Evolutionary conservation across 2,329 filamentous ascomycete genomes (phyloP).

Genomic region (Fusarium humuli): DNA sequence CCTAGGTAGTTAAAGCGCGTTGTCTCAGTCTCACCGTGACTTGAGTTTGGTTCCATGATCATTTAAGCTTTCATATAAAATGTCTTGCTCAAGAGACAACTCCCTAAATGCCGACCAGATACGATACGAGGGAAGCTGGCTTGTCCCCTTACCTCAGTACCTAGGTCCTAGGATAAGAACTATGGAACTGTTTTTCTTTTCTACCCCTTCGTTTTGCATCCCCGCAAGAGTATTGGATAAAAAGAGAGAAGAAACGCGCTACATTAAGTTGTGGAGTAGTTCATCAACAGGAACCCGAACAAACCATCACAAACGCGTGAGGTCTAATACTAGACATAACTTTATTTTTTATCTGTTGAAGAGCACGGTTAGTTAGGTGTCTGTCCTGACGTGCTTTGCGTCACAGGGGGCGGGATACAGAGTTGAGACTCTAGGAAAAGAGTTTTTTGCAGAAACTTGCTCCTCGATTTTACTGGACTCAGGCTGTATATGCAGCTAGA

Average conservation of each 20-base stretch:
- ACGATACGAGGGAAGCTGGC: constrained; percentile 33
- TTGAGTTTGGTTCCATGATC: constrained; percentile 13
- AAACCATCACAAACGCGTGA: constrained; percentile 32
- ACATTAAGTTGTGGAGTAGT: not conserved
- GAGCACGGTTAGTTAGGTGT: not conserved
- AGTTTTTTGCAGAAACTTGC: constrained; percentile 1
- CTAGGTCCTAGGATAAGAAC: not conserved
- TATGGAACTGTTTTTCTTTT: constrained; percentile 21
- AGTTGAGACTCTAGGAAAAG: not conserved
- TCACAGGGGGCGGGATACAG: not conserved
- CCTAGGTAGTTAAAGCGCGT: constrained; percentile 2
- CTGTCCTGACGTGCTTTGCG: not conserved
- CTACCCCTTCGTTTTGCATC: constrained; percentile 19
- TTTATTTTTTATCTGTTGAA: constrained; percentile 15
- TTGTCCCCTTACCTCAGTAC: constrained; percentile 32
- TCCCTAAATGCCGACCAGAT: constrained; percentile 18
- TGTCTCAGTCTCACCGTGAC: constrained; percentile 29
- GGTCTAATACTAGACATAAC: constrained; percentile 18
- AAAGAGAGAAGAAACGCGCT: constrained; percentile 37
- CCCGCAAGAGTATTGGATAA: constrained; percentile 35
- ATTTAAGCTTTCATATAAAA: constrained; percentile 26
- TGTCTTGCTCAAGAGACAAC: constrained; percentile 19
- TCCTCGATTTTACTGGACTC: not conserved
- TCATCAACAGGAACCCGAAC: not conserved
- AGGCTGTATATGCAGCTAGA: constrained; percentile 27